phyloP scores from a whole-genome alignment of 192 early-diverging fungal genomes.

The Pilobolus umbonatus region DNA sequence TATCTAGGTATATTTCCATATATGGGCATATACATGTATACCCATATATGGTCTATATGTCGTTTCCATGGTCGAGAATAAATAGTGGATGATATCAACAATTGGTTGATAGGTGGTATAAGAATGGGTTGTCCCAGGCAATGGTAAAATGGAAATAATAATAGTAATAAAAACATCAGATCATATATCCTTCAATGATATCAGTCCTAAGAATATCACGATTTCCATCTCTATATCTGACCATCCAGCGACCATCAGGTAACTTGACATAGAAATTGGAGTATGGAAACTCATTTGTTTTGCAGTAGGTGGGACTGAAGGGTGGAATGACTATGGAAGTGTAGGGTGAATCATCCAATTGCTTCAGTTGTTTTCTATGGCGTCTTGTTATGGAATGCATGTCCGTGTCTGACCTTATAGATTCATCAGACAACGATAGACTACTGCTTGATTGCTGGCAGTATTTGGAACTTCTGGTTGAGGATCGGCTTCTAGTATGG shows the following conservation, averaged over 20 bases:
- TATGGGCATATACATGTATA: not conserved
- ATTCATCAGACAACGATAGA: not conserved
- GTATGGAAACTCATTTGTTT: conserved; percentile 28
- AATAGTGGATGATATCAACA: not conserved
- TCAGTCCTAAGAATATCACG: conserved; percentile 34
- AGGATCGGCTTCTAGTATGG: not conserved
- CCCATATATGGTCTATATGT: too few species aligned
- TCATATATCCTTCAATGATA: conserved; percentile 29
- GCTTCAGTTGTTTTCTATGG: conserved; percentile 9
- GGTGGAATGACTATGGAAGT: conserved; percentile 17
- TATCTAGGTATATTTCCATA: not conserved
- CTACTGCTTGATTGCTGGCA: not conserved
- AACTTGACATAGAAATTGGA: conserved; percentile 36
- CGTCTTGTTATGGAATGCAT: not conserved
- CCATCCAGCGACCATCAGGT: conserved; percentile 35
- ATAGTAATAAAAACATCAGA: conserved; percentile 1
- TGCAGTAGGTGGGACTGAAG: conserved; percentile 24
- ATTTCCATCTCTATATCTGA: conserved; percentile 31
- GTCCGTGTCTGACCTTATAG: not conserved
- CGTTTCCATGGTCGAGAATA: too few species aligned
- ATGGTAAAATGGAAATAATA: conserved; percentile 9
- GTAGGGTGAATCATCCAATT: not conserved
- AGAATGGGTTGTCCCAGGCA: too few species aligned
- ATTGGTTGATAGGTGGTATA: not conserved
- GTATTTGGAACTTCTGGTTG: not conserved